Conservation (phyloP, 2,329 filamentous ascomycete genomes). For the Ophiostoma sp. region DNA sequence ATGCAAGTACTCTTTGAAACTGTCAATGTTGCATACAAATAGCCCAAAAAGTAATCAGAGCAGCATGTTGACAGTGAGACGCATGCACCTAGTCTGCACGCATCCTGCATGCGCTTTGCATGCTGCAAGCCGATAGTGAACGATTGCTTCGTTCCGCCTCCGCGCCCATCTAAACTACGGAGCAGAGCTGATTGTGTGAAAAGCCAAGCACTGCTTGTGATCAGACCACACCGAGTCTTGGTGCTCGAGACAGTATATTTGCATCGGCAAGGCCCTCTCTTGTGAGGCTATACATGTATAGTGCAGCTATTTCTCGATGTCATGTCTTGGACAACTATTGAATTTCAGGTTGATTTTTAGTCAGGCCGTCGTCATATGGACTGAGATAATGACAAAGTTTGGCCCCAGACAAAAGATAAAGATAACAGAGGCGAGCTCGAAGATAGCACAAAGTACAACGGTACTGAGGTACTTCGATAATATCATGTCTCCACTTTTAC, state of each 20-base stretch:
- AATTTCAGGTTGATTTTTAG: neutral
- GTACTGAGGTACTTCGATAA: neutral
- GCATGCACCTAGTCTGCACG: neutral
- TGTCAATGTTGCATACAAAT: neutral
- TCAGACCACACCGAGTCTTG: slow-evolving; percentile 2
- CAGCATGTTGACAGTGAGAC: neutral
- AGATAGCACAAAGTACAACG: neutral
- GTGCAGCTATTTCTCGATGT: neutral
- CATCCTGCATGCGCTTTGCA: neutral
- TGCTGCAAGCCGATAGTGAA: neutral
- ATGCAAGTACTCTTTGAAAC: neutral
- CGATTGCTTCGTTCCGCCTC: neutral
- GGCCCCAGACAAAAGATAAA: neutral
- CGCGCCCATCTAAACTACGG: neutral
- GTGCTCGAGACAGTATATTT: neutral
- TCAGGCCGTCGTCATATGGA: neutral
- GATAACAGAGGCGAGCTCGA: neutral
- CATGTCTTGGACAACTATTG: neutral
- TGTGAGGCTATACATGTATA: neutral
- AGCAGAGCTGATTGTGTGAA: neutral
- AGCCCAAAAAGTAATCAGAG: neutral
- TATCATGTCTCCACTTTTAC: neutral
- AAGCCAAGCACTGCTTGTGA: neutral
- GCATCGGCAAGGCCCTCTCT: neutral
- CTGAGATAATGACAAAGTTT: neutral